A percentile compares a stretch with the other conserved stretches of the same genome.
These are phyloP conservation scores for Scytalidium lignicola DNA, from an alignment of 2,329 filamentous ascomycete species.

Conservation along the genomic window DNA sequence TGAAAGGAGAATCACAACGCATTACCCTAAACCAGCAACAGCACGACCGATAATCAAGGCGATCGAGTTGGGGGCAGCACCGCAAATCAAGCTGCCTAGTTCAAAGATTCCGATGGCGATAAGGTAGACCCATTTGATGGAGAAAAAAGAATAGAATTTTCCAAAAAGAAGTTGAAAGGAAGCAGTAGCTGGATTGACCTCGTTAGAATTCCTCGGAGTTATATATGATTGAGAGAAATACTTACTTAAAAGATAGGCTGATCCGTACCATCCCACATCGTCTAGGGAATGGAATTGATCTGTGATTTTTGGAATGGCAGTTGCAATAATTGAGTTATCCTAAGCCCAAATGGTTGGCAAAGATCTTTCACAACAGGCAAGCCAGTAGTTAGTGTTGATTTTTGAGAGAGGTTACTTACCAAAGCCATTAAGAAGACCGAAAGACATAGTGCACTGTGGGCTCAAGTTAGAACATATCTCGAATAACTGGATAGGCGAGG, in stretches of 20 bases:
- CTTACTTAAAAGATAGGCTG: conserved; percentile 30
- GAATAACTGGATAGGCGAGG: no score
- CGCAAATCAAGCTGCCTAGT: conserved; percentile 24
- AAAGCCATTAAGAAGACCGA: conserved; percentile 24
- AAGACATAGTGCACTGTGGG: conserved; percentile 17
- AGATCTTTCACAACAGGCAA: background rate
- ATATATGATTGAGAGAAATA: background rate
- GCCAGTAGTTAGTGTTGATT: no score
- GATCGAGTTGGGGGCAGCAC: conserved; percentile 23
- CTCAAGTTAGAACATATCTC: background rate
- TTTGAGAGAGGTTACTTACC: conserved; percentile 1
- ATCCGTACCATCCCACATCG: conserved; percentile 42
- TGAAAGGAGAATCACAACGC: conserved; percentile 15
- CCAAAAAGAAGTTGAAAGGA: conserved; percentile 26
- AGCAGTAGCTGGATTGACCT: conserved; percentile 24
- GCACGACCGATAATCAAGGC: conserved; percentile 27
- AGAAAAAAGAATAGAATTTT: conserved; percentile 28
- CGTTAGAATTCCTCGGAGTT: background rate
- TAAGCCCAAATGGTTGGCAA: background rate
- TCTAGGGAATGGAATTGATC: conserved; percentile 33
- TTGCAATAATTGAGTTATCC: conserved; percentile 31
- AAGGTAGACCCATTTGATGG: conserved; percentile 27
- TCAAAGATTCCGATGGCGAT: conserved; percentile 26
- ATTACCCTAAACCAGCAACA: conserved; percentile 25
- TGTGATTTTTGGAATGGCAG: conserved; percentile 34